Percentiles rank a stretch among this genome's conserved stretches.
Conservation (phyloP, 495 filamentous ascomycete species). For the Penicillium robsamsonii region DNA sequence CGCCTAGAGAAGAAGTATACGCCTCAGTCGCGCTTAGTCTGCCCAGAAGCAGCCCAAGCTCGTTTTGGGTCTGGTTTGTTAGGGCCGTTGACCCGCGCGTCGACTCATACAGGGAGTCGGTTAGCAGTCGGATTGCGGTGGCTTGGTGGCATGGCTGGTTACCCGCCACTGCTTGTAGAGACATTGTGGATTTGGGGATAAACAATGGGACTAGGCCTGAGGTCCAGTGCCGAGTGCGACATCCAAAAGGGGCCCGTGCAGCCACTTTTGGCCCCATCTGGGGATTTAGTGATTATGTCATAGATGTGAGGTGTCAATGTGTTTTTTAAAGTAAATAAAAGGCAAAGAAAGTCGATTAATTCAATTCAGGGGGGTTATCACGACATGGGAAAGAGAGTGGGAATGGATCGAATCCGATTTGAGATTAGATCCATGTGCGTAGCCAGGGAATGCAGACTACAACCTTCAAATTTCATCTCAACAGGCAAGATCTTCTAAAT, state of each 20-base stretch:
- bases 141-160: conserved; percentile 1
- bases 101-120: conserved; percentile 18
- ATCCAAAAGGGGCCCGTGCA: neutral
- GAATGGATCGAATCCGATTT: neutral
- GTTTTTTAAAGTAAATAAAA: neutral
- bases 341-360: neutral
- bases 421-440: neutral
- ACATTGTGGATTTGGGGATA: neutral
- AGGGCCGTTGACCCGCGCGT: conserved; percentile 12
- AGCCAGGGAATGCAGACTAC: neutral
- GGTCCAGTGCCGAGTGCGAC: neutral
- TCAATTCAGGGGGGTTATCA: neutral
- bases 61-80: conserved; percentile 17
- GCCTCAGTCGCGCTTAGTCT: conserved; percentile 9
- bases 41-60: conserved; percentile 16
- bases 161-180: neutral
- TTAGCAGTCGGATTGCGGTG: conserved; percentile 13
- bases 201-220: neutral
- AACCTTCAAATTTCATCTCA: neutral
- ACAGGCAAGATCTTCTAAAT: neutral
- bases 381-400: neutral
- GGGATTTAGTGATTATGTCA: neutral
- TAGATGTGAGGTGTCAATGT: neutral
- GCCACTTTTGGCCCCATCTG: neutral
- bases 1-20: neutral